Conservation (phyloP, 805 yeast genomes). For the Nakazawaea pomicola region DNA sequence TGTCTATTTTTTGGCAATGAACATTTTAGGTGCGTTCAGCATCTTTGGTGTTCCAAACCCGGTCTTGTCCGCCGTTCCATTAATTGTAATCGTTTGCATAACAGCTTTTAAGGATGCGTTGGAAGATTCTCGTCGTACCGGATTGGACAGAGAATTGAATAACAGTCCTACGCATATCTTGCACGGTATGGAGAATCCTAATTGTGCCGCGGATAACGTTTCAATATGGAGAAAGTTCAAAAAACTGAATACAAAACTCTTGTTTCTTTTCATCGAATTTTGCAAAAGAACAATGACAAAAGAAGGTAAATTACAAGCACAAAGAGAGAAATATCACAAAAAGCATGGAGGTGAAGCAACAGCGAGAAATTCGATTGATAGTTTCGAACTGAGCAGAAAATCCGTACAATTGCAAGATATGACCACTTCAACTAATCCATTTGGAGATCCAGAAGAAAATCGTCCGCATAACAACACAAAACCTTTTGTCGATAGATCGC, state of each 20-base stretch:
- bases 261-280: constrained; percentile 9
- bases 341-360: constrained; percentile 16
- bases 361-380: constrained; percentile 26
- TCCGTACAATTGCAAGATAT: constrained; percentile 12
- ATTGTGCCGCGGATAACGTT: constrained; percentile 49
- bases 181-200: constrained; percentile 49
- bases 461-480: constrained; percentile 1
- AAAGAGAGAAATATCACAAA: constrained; percentile 9
- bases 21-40: constrained; percentile 55
- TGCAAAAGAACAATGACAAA: constrained; percentile 11
- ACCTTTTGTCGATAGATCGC: constrained; percentile 8
- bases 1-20: constrained; percentile 49
- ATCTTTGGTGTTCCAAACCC: constrained; percentile 73
- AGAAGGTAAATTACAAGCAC: constrained; percentile 12
- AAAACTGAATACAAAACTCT: constrained; percentile 34
- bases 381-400: constrained; percentile 23
- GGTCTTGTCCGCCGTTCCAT: constrained; percentile 73
- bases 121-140: constrained; percentile 66
- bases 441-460: constrained; percentile 5
- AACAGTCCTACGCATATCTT: constrained; percentile 58
- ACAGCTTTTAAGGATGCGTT: constrained; percentile 76
- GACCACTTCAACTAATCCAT: constrained; percentile 9
- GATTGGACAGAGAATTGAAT: constrained; percentile 64
- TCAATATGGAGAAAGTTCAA: constrained; percentile 67
- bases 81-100: constrained; percentile 69